phyloP scores from a whole-genome alignment of 1,139 yeast species.

The Meyerozyma carpophila region DNA sequence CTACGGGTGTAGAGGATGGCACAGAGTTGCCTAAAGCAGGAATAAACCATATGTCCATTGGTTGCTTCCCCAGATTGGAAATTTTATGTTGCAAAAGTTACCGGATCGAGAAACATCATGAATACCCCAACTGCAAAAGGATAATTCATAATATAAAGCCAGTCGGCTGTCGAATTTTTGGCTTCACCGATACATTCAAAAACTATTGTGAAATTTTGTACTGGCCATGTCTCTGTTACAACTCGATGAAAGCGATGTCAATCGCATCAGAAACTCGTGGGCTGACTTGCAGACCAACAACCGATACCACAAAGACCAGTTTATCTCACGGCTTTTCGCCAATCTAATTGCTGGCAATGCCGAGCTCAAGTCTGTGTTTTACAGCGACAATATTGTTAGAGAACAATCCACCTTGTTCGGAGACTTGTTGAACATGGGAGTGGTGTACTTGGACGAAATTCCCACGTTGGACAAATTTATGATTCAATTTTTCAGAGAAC shows the following conservation, averaged over 20 bases:
- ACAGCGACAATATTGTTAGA: conserved; percentile 18
- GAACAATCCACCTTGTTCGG: conserved; percentile 31
- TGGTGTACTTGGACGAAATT: conserved; percentile 27
- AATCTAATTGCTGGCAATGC: conserved; percentile 31
- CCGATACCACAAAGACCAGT: conserved; percentile 25
- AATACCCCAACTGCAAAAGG: conserved; percentile 1
- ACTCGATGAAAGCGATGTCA: conserved; percentile 8
- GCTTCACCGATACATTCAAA: neutral
- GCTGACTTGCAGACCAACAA: conserved; percentile 22
- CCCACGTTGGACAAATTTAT: conserved; percentile 30
- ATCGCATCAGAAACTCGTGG: conserved; percentile 27
- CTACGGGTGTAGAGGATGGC: conserved; percentile 1
- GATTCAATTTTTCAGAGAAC: conserved; percentile 28
- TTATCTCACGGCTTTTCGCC: conserved; percentile 25
- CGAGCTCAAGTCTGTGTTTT: conserved; percentile 20
- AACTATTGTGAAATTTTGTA: neutral
- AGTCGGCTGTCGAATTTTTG: neutral
- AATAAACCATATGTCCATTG: neutral
- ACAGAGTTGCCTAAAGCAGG: neutral
- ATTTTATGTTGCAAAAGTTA: neutral
- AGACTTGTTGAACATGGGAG: conserved; percentile 31
- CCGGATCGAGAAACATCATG: neutral
- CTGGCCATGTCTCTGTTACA: conserved; percentile 6
- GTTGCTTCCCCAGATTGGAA: neutral
- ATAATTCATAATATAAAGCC: conserved; percentile 1